Percentiles rank a stretch among this genome's conserved stretches.
These are phyloP conservation scores for Orbilia javanica DNA, from an alignment of 2,329 filamentous ascomycete genomes.

Conservation along the genomic window DNA sequence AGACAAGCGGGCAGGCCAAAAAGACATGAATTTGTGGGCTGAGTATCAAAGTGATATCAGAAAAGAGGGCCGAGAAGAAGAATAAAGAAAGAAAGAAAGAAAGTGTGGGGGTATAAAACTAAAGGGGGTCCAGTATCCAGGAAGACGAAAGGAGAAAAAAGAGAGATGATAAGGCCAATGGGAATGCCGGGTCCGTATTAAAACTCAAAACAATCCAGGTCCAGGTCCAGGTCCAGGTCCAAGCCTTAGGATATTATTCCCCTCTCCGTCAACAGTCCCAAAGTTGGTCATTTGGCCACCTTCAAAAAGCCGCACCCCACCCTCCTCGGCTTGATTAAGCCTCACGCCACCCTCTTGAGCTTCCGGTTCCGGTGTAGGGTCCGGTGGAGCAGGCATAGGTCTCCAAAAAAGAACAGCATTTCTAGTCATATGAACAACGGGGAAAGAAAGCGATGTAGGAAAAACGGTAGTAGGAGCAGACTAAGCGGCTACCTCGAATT, in stretches of 20 bases:
- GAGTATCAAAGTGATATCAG: background rate
- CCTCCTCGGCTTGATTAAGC: background rate
- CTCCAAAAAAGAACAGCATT: constrained; percentile 37
- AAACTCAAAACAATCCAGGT: constrained; percentile 4
- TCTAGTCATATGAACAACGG: constrained; percentile 27
- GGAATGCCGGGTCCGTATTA: background rate
- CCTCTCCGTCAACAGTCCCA: background rate
- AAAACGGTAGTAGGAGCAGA: constrained; percentile 50
- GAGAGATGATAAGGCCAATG: background rate
- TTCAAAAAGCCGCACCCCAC: background rate
- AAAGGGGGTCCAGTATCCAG: background rate
- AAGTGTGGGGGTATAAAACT: background rate
- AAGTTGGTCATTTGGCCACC: background rate
- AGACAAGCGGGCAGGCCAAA: background rate
- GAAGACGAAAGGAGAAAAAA: background rate
- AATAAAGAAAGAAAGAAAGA: background rate
- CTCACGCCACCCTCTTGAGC: constrained; percentile 5
- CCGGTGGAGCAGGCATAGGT: constrained; percentile 3
- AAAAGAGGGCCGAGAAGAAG: background rate
- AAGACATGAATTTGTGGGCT: no score
- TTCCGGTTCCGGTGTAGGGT: constrained; percentile 18
- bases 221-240: constrained; percentile 28
- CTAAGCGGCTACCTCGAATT: constrained; percentile 62
- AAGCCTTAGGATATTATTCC: background rate
- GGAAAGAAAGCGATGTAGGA: constrained; percentile 42